Evolutionary conservation across 1,284 basidiomycete species (phyloP), one percentile per base, ranked within the genome.

Genomic region (Stygiomarasmius scandens): DNA sequence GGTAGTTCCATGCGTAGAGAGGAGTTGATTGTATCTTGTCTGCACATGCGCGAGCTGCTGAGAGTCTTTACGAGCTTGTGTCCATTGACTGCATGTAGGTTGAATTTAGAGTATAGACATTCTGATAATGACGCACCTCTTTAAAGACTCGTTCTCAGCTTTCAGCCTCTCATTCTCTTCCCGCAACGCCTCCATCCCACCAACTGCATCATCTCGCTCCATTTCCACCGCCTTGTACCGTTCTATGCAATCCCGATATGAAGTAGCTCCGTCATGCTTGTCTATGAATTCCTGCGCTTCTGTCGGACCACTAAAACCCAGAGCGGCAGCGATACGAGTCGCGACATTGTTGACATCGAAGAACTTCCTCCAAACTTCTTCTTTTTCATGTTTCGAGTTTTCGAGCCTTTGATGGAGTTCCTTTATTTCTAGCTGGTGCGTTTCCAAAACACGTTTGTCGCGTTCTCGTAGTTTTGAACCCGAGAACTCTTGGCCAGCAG

Each of bases 1-100:
- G n/a, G n/a, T n/a, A n/a, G n/a, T n/a, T n/a, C n/a, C n/a, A n/a
- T n/a, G n/a, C n/a, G n/a, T n/a, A n/a, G n/a, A n/a, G n/a, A 71
- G 59, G 4, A 82, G 69, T 1, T 68, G 71, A 52, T 81, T 76
- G 56, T 80, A 82, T 3, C 73, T 72, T 34, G 58, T 62, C 58
- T 73, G 65, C 0, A 85, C 70, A 2, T 69, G 62, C 11, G 70
- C 64, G 9, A 80, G 71, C 52, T 79, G 74, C 52, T 58, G 59
- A 32, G 38, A 41, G 46, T 47, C 27, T 22, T 54, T 47, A 11
- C 38, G 19, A 23, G 41, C 48, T 46, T 49, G 36, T 20, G 16
- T 2, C 8, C 23, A 49, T 44, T 43, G 47, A 50, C 52, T 27
- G 41, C 12, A 32, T 6, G 12, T 22, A 16, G 38, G n/a, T n/a